Evolutionary conservation across 306 rosid species (phyloP), one percentile per base, ranked within the genome.

Genomic region (Boehmeria nivea): DNA sequence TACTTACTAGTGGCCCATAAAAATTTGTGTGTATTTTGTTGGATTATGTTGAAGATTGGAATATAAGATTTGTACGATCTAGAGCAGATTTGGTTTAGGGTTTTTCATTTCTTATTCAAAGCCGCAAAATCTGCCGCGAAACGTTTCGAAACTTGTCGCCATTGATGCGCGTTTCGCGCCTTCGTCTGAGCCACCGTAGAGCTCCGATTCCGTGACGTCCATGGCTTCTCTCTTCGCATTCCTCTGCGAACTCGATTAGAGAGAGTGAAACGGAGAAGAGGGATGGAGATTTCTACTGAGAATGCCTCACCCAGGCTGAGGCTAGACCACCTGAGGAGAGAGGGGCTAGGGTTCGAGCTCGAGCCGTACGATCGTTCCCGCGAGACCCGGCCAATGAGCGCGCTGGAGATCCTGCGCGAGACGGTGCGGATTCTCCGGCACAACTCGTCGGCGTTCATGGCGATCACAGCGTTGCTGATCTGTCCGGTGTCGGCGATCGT

Each of bases 341-440:
- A 82, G 53, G 94, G 78, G 39, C 72, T 21, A 50, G 54, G 43
- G 18, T 72, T 75, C 13, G 80, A 79, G 47, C 54, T 77, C 36
- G 80, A 75, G 54, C 43, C 59, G 12, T 51, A 79, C 46, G 73
- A 71, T 62, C 63, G 36, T 26, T 52, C 19, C 70, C 45, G 57
- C 61, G 45, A 40, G 45, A 4, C 81, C 51, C 86, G 71, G 36
- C 69, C 96, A 7, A 87, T 85, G 99, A 87, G 68, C 74, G 99
- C 99, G 8, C 70, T 85, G 73, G 94, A 93, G 65, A 93, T 93
- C 71, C 63, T 93, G 63, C 79, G 89, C 67, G 96, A 93, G 55
- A 79, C 96, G 0, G 83, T 87, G 2, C 77, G 87, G 51, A 83
- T 93, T 64, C 89, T 93, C 26, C 74, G 99, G 68, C 86, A 69